Evolutionary conservation across 2,329 filamentous ascomycete genomes (phyloP), one percentile per base, ranked within the genome.

Genomic region (Fusarium cyanostomum): DNA sequence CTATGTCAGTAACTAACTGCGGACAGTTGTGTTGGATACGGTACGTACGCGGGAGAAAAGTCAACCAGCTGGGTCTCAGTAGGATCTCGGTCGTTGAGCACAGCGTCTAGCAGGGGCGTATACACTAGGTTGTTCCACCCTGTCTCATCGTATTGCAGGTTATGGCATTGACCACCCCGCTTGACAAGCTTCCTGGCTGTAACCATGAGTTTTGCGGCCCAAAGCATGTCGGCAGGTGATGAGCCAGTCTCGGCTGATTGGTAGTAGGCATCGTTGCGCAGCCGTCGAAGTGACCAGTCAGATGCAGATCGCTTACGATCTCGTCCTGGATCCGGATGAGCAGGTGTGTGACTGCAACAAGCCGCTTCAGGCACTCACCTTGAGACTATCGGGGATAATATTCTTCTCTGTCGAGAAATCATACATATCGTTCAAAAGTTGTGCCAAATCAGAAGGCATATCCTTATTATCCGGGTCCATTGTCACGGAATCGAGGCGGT

Each of bases 41-140:
- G 26, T 24, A 45, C 34, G 16, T 30, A 59, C 52, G 46, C 52
- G 5, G 52, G 56, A 3, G 35, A 31, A 51, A 55, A 59, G 16
- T 34, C 35, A 8, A 48, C 41, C 8, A 49, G 18, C 31, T 34
- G 30, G 13, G 11, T 30, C 24, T 28, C 13, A 2, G 30, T 24
- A 12, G 34, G 46, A n/a, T 38, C 18, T 21, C 7, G 12, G 24
- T 30, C 13, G 7, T 46, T 30, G 21, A 56, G 38, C 2, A 48
- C 39, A 9, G 39, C 24, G 35, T 52, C 39, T 9, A 56, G 52
- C 9, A 59, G 8, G 7, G 44, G 39, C 24, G 50, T 54, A 30
- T 59, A 37, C 3, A 59, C 56, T 15, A 56, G 16, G 28, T 59
- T 33, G n/a, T 59, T 48, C 56, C 56, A 59, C n/a, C 56, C 56